Base-by-base conservation (phyloP, 164 flowering plant genomes). In the Protea cynaroides region DNA sequence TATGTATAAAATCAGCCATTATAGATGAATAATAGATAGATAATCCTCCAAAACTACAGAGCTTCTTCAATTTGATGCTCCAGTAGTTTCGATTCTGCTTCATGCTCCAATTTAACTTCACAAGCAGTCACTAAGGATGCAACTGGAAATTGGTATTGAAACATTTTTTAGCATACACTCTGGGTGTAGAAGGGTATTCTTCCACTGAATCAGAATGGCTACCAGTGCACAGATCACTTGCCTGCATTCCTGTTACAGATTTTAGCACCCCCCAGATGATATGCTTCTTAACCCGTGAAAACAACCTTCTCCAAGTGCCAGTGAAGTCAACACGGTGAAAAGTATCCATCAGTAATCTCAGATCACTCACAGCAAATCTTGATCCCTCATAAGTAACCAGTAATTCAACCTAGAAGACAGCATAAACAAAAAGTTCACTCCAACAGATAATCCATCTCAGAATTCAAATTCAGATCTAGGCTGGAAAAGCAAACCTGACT, bases 191-290 rank as follows among this genome's bases (percentile, higher is more conserved):
- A 29, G 51, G 18, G 59, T 19, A 0, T 40, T 40, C 1, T 4
- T 37, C 50, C 29, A 25, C 44, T 23, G 47, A 57, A 12, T 13
- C 10, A n/a, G 17, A 51, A 37, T 22, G 46, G 14, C n/a, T 14
- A 51, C 15, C 37, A 10, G 24, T 25, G 49, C 24, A 25, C 24
- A 25, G 24, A 60, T 58, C 13, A 52, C 36, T 64, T 80, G 80
- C 99, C 97, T 95, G 99, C 99, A 95, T 95, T 66, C 99, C 99
- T 6, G 99, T 95, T 43, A 95, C 97, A 67, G 99, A 95, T 82
- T 95, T 95, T 29, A 95, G 76, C 58, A 92, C 97, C 34, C 99
- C 93, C 99, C 99, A 95, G 22, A 95, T 90, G 19, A 95, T 85
- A 65, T 95, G 99, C 76, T 95, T 95, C 81, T 92, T 95, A 22